Percentiles rank a stretch among this genome's conserved stretches.
These are phyloP conservation scores for Pichia thaimueangensis DNA, from an alignment of 805 yeast species.

Conservation along the genomic window DNA sequence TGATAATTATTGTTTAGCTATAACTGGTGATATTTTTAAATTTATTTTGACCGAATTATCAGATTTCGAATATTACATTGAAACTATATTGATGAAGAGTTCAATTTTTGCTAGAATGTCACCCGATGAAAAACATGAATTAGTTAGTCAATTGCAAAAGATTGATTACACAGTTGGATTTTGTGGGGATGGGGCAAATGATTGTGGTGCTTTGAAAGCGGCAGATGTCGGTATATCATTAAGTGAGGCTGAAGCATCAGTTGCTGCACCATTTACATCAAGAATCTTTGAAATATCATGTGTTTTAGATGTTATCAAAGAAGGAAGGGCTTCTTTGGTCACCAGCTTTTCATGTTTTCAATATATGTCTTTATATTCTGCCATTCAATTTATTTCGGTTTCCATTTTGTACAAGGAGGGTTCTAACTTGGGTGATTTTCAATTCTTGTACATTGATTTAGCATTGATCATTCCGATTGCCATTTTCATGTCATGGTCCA, in stretches of 20 bases:
- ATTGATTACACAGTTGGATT: constrained; percentile 92
- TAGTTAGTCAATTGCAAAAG: constrained; percentile 78
- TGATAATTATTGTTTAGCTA: constrained; percentile 60
- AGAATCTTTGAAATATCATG: constrained; percentile 86
- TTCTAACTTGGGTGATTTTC: constrained; percentile 93
- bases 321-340: constrained; percentile 91
- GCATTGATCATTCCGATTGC: constrained; percentile 91
- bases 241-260: constrained; percentile 97
- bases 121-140: constrained; percentile 96
- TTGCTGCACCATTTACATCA: constrained; percentile 97
- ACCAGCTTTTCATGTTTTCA: constrained; percentile 96
- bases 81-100: constrained; percentile 60
- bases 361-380: constrained; percentile 95
- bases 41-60: constrained; percentile 56
- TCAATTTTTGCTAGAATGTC: constrained; percentile 94
- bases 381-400: constrained; percentile 89
- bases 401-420: constrained; percentile 82
- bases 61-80: constrained; percentile 34
- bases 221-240: constrained; percentile 96
- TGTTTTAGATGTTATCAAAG: constrained; percentile 83
- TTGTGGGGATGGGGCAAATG: constrained; percentile 99
- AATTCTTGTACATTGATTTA: constrained; percentile 88
- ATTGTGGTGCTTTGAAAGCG: constrained; percentile 96
- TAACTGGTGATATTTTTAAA: constrained; percentile 90
- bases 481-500: constrained; percentile 95